Evolutionary conservation across 257 asterid species (phyloP).

Genomic region (Mitragyna speciosa): DNA sequence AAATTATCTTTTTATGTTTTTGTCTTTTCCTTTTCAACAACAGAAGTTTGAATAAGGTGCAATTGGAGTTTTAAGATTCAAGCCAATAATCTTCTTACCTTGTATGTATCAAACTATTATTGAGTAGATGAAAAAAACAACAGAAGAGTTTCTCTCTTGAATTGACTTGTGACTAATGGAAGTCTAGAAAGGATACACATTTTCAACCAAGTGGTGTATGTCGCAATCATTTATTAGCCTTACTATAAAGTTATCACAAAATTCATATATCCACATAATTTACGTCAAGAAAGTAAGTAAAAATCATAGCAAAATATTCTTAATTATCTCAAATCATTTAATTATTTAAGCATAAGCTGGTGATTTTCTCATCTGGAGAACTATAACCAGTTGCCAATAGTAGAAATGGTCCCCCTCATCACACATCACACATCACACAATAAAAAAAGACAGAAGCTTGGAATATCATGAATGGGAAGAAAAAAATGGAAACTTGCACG

Average conservation of each 20-base stretch:
- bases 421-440: background rate
- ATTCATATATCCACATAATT: background rate
- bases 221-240: background rate
- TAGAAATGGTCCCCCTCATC: background rate
- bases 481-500: conserved; percentile 13
- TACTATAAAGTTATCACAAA: background rate
- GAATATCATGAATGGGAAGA: background rate
- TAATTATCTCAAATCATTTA: background rate
- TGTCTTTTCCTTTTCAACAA: background rate
- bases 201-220: too few species aligned
- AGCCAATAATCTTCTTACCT: background rate
- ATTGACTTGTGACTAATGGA: too few species aligned
- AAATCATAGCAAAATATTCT: background rate
- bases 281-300: background rate
- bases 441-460: background rate
- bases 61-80: background rate
- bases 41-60: background rate
- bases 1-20: too few species aligned
- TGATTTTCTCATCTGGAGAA: background rate
- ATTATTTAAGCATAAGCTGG: background rate
- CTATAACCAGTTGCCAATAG: background rate
- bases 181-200: too few species aligned
- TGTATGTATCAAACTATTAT: background rate
- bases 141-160: background rate
- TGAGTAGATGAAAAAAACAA: background rate